Evolutionary conservation across 202 grass and related monocot genomes (phyloP), one percentile per base, ranked within the genome.

Genomic region (Musa balbisiana): DNA sequence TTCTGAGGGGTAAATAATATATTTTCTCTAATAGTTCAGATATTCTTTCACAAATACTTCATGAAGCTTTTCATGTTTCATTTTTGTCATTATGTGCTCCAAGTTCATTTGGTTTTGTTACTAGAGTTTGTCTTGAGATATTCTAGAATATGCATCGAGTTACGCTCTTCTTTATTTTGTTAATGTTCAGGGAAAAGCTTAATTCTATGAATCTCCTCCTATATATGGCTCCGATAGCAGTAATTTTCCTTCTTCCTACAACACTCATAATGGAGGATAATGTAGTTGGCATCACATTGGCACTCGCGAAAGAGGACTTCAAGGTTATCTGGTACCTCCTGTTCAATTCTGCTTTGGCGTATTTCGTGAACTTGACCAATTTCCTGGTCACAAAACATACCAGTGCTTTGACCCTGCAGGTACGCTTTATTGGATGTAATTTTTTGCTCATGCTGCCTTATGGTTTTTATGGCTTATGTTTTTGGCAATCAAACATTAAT

Each of bases 1-100:
- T 0, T 96, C 93, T 0, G 86, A 92, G 62, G 89, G 85, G 89
- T 91, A 81, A 81, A 43, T 51, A 49, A 17, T 69, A n/a, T 51
- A 27, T 78, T 67, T 8, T 62, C 14, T 62, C 1, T 21, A 6
- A 9, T 20, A 20, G 9, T 60, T 43, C 3, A 19, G 15, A 19
- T 59, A 59, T n/a, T 59, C 55, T 59, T 59, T 5, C 55, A 17
- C 6, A 3, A 67, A 67, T 29, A 25, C 27, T 15, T 67, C 23
- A 33, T 67, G 21, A 5, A 26, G 5, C 13, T 68, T 29, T 15
- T 68, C 25, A 29, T 27, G 1, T 15, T 29, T 29, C 14, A 49
- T 5, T 33, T 33, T 67, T 8, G 17, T 3, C 1, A 59, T 62
- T 6, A 19, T 0, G 58, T 8, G 58, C 14, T 19, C 6, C 17